These are phyloP conservation scores for Salicornia ramosissima DNA, from an alignment of 148 eudicot species.

Conservation along the genomic window DNA sequence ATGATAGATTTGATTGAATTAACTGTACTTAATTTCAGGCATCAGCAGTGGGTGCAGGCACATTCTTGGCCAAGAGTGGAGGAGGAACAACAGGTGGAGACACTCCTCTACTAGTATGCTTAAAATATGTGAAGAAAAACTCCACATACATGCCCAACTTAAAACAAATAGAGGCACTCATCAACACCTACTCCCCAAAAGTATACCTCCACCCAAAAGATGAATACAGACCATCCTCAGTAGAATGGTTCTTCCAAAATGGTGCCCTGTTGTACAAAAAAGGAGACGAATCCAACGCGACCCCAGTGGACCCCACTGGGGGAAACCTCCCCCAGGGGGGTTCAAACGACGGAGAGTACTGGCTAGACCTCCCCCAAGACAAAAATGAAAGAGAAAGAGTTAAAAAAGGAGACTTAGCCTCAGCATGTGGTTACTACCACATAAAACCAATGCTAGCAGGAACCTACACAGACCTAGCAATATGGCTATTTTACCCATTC, in stretches of 20 bases:
- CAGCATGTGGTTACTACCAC: conserved; percentile 27
- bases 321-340: conserved; percentile 43
- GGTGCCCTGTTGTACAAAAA: conserved; percentile 35
- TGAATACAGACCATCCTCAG: conserved; percentile 32
- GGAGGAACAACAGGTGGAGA: conserved; percentile 18
- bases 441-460: conserved; percentile 42
- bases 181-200: conserved; percentile 31
- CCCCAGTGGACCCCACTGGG: conserved; percentile 27
- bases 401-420: conserved; percentile 25
- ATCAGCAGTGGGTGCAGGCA: conserved; percentile 29
- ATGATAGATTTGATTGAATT: no score
- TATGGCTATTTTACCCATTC: conserved; percentile 41
- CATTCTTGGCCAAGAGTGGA: conserved; percentile 27
- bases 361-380: conserved; percentile 33
- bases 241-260: conserved; percentile 38
- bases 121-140: conserved; percentile 20
- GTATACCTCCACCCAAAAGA: conserved; percentile 40
- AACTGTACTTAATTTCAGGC: conserved; percentile 19
- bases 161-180: conserved; percentile 25
- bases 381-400: conserved; percentile 19
- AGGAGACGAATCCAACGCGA: conserved; percentile 31
- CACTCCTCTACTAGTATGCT: conserved; percentile 26
- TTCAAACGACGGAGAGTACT: conserved; percentile 33
- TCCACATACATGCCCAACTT: conserved; percentile 33
- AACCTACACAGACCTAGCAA: conserved; percentile 33